Evolutionary conservation across 768 basidiomycete genomes (phyloP), one percentile per base, ranked within the genome.

Genomic region (Dacryopinax primogenitus): DNA sequence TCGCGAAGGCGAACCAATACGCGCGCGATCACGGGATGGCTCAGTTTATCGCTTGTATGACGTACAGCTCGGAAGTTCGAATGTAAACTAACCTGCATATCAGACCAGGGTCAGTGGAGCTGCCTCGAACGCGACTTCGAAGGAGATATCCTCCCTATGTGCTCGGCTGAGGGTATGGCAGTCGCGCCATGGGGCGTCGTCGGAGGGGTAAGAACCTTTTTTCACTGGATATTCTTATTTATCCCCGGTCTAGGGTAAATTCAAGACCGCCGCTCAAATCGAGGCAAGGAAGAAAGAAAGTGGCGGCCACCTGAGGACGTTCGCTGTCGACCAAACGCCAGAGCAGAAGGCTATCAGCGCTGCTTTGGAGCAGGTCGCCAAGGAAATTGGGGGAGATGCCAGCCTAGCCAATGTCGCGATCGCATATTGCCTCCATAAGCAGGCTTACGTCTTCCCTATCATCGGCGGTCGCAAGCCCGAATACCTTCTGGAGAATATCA

Each of bases 1-100:
- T 82, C 11, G 64, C 78, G 3, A 74, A 75, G 63, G 79, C 79
- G 2, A 83, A 84, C 69, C 76, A 78, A 62, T 83, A 81, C 63
- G 81, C 82, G 15, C 74, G 78, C 0, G 74, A 77, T 34, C 78
- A 83, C 51, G 81, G 76, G 0, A 72, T 80, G 63, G 78, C 80
- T 0, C 83, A 80, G 2, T 85, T 84, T 69, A 74, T 73, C 18
- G 71, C 81, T 34, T 82, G 78, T 71, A 30, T 11, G 51, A 3
- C 51, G 9, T 30, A 58, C 6, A 18, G 18, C 23, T 44, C 7
- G 6, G 16, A 23, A 44, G 15, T 13, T 58, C 51, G 9, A 13
- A 23, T 6, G 26, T 4, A 28, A 6, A 6, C 23, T 32, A 15
- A 28, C 51, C 26, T 3, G 26, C 32, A 30, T 9, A 15, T 28